Evolutionary conservation across 345 rosid species (phyloP), one percentile per base, ranked within the genome.

Genomic region (Toxicodendron radicans): DNA sequence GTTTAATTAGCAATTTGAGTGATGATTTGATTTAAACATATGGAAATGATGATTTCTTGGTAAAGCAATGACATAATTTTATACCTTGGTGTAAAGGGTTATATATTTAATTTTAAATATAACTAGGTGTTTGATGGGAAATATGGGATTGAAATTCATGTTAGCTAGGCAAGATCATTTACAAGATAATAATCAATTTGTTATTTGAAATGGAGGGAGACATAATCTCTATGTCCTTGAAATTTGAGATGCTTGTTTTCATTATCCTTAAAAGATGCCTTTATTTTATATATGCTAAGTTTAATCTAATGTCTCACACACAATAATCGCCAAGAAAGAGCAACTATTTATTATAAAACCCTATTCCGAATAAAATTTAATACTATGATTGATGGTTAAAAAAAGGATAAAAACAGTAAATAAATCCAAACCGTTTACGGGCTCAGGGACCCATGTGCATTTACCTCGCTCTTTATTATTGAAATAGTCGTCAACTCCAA

Each of bases 221-320:
- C 81, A 79, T 56, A 79, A 71, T 76, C 65, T 69, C 56, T 74
- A 43, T 78, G 83, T 64, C 75, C 76, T 78, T 79, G 78, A 81
- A 81, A 71, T 73, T 70, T 7, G 54, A 64, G 45, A 67, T 58
- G n/a, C 24, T 64, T 46, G 18, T 48, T 58, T 24, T 53, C 30
- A 24, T 75, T 64, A 66, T 70, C 57, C 46, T 62, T 67, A 30
- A 71, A 71, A 23, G 57, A 53, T 66, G 76, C 56, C 68, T 24
- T 21, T 66, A 53, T 24, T 51, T 18, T 71, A 74, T 38, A 38
- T 38, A 38, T 38, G 68, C 70, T 72, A 75, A 72, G 43, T 38
- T 38, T 68, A 13, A 48, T 68, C 43, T 64, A 58, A 17, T 61
- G 72, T 27, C 30, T 27, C 30, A 27, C 30, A 27, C 2, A 27